A percentile compares a stretch with the other conserved stretches of the same genome.
These are phyloP conservation scores for Candida sphagnicola DNA, from an alignment of 805 yeast genomes.

Conservation along the genomic window DNA sequence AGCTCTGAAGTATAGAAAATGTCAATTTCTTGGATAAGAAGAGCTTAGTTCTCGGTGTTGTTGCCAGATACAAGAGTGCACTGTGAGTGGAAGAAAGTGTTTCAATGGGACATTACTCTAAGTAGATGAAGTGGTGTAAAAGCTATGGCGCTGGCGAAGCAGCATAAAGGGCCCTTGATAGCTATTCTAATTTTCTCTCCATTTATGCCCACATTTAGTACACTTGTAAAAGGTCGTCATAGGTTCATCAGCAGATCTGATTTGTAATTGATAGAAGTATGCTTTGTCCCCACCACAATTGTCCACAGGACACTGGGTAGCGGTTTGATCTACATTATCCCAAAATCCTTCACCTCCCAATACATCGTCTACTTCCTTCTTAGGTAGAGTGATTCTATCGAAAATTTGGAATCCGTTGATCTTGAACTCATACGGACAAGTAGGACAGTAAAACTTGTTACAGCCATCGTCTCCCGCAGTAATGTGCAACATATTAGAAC, in stretches of 20 bases:
- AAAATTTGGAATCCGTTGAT: conserved; percentile 78
- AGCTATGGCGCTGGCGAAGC: too few species aligned
- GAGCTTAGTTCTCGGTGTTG: too few species aligned
- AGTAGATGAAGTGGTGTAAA: too few species aligned
- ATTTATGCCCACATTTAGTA: conserved; percentile 86
- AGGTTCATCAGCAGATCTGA: conserved; percentile 98
- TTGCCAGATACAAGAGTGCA: too few species aligned
- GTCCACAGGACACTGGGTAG: conserved; percentile 87
- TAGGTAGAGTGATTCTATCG: conserved; percentile 76
- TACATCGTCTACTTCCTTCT: conserved; percentile 94
- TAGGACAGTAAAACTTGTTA: conserved; percentile 78
- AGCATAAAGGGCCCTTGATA: too few species aligned
- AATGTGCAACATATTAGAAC: conserved; percentile 84
- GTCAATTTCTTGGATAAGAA: too few species aligned
- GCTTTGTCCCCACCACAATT: conserved; percentile 86
- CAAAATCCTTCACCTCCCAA: conserved; percentile 96
- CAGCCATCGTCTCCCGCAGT: conserved; percentile 45
- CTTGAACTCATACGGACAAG: conserved; percentile 94
- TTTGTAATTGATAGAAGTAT: conserved; percentile 93
- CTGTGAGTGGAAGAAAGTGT: too few species aligned
- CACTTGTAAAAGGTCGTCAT: conserved; percentile 98
- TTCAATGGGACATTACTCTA: too few species aligned
- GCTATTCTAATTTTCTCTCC: conserved; percentile 94
- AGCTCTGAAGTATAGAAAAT: too few species aligned
- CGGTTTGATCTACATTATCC: conserved; percentile 97